These are phyloP conservation scores for Huntiella bhutanensis DNA, from an alignment of 2,329 filamentous ascomycete genomes.

Conservation along the genomic window DNA sequence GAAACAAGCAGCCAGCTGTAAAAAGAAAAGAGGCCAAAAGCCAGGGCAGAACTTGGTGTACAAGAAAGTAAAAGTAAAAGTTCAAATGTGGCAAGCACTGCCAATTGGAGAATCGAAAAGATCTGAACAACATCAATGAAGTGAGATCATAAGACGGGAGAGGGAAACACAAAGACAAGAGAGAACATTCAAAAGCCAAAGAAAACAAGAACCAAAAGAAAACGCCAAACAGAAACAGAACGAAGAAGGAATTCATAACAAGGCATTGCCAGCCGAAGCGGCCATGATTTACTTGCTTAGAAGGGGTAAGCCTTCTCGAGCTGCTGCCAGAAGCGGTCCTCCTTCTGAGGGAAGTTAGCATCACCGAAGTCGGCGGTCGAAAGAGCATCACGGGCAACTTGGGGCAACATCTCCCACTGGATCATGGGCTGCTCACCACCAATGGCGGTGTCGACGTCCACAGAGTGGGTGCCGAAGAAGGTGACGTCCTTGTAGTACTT, in stretches of 20 bases:
- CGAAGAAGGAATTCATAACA: neutral
- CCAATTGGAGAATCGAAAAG: too few relatives aligned
- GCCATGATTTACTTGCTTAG: neutral
- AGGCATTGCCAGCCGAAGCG: neutral
- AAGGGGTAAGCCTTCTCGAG: slow-evolving; percentile 12
- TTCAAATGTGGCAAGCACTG: neutral
- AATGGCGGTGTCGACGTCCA: slow-evolving; percentile 19
- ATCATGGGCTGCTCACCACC: slow-evolving; percentile 23
- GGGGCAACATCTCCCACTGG: slow-evolving; percentile 25
- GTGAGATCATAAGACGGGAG: neutral
- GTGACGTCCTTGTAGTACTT: slow-evolving; percentile 18
- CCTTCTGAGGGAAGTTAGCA: slow-evolving; percentile 24
- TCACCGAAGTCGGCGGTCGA: slow-evolving; percentile 21
- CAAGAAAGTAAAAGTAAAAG: neutral
- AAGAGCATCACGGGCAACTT: slow-evolving; percentile 19
- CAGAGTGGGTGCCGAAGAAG: slow-evolving; percentile 19
- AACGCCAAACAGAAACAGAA: neutral
- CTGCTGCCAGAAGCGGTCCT: slow-evolving; percentile 15
- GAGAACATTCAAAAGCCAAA: neutral
- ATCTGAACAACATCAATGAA: neutral
- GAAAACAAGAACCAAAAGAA: neutral
- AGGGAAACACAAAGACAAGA: neutral
- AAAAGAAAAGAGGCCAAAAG: neutral
- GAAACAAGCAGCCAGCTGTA: neutral
- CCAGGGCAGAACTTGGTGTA: neutral